These are phyloP conservation scores for Trematosphaeria pertusa DNA, from an alignment of 2,329 filamentous ascomycete species.

Conservation along the genomic window DNA sequence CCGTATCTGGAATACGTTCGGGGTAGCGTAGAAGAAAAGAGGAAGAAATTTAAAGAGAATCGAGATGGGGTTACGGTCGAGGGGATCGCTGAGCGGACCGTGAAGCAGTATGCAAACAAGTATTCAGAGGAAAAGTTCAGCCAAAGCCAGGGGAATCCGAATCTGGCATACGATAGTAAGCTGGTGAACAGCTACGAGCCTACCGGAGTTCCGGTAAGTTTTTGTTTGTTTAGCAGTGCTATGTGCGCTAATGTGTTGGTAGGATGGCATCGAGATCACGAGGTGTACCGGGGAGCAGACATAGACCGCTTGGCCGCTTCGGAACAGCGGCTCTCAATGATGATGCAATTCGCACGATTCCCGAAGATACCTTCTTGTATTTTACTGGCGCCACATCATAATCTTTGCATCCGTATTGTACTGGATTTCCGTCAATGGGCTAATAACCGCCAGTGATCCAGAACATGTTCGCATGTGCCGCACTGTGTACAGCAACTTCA, in stretches of 20 bases:
- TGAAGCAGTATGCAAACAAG: conserved; percentile 58
- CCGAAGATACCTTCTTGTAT: too few species aligned
- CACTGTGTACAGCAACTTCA: too few species aligned
- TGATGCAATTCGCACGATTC: too few species aligned
- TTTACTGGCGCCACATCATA: too few species aligned
- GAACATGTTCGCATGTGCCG: too few species aligned
- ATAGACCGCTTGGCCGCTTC: conserved; percentile 1
- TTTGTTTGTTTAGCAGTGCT: conserved; percentile 2
- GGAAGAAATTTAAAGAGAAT: conserved; percentile 43
- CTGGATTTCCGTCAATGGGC: too few species aligned
- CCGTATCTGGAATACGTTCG: conserved; percentile 75
- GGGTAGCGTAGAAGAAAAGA: conserved; percentile 69
- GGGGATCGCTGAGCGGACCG: conserved; percentile 53
- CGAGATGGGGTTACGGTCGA: conserved; percentile 44
- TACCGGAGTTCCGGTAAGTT: conserved; percentile 68
- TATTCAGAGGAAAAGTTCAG: conserved; percentile 55
- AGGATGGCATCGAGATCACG: conserved; percentile 74
- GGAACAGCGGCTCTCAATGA: too few species aligned
- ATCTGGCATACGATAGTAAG: conserved; percentile 70
- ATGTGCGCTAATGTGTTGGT: conserved; percentile 11
- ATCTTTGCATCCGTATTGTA: too few species aligned
- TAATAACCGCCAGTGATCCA: too few species aligned
- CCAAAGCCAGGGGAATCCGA: conserved; percentile 64
- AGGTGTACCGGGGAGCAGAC: conserved; percentile 53
- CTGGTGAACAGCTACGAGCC: conserved; percentile 72